Evolutionary conservation across 192 early-diverging fungal genomes (phyloP).

Genomic region (Phycomyces blakesleeanus): DNA sequence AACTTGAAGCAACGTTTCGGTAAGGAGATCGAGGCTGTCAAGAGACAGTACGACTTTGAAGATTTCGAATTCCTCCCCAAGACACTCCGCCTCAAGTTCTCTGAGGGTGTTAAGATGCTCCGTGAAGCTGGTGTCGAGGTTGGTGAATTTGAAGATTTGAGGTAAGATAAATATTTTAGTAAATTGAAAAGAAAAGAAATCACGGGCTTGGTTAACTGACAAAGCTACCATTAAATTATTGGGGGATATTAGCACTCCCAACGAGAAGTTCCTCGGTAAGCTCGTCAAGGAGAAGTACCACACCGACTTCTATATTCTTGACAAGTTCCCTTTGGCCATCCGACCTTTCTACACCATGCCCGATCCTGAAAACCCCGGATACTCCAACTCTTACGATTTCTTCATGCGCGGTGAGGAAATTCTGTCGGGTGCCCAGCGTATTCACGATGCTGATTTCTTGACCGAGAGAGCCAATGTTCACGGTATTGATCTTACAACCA

Average conservation of each 20-base stretch:
- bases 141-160: constrained; percentile 91
- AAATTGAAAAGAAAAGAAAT: too few relatives aligned
- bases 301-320: constrained; percentile 98
- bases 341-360: constrained; percentile 99
- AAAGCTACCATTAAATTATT: too few relatives aligned
- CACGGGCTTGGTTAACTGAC: too few relatives aligned
- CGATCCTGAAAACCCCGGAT: constrained; percentile 77
- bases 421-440: constrained; percentile 97
- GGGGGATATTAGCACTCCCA: constrained; percentile 62
- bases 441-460: constrained; percentile 86
- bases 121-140: constrained; percentile 84
- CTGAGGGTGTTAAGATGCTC: constrained; percentile 87
- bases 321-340: constrained; percentile 97
- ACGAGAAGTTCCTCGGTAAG: constrained; percentile 80
- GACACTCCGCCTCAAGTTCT: constrained; percentile 78
- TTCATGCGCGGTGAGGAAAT: constrained; percentile 99
- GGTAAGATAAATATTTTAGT: constrained; percentile 40
- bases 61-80: constrained; percentile 85
- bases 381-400: constrained; percentile 99
- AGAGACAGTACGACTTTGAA: constrained; percentile 88
- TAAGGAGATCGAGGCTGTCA: constrained; percentile 80
- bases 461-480: constrained; percentile 73
- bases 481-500: constrained; percentile 71
- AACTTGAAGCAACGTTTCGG: constrained; percentile 80
- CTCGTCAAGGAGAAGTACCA: constrained; percentile 91